Percentiles rank a stretch among this genome's conserved stretches.
These are phyloP conservation scores for Xylaria sp. DNA, from an alignment of 2,329 filamentous ascomycete genomes.

Conservation along the genomic window DNA sequence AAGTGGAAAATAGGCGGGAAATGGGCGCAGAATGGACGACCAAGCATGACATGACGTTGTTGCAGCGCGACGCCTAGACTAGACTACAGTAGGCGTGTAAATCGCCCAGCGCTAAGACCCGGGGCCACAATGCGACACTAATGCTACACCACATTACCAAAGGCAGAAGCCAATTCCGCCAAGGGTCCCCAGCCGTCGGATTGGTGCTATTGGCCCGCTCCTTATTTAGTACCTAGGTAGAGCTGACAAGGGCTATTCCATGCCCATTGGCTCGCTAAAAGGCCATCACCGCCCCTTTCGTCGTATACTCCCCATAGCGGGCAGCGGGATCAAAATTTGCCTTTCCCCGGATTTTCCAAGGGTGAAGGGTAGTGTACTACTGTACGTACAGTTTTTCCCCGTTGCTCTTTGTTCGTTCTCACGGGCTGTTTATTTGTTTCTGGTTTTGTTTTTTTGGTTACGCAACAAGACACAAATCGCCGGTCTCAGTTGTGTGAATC, in stretches of 20 bases:
- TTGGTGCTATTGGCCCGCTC: neutral
- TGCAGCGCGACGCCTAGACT: neutral
- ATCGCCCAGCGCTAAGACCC: constrained; percentile 1
- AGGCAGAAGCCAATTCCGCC: no score
- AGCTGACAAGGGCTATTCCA: neutral
- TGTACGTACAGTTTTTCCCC: neutral
- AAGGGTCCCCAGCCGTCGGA: neutral
- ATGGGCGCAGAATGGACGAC: no score
- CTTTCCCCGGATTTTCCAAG: constrained; percentile 28
- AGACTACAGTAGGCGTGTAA: no score
- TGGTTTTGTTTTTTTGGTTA: no score
- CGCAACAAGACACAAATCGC: no score
- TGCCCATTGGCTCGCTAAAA: constrained; percentile 5
- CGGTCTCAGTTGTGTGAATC: no score
- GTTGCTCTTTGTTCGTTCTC: neutral
- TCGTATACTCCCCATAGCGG: neutral
- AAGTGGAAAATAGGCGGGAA: neutral
- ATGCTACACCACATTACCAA: no score
- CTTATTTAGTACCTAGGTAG: no score
- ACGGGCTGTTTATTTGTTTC: no score
- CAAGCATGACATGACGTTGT: constrained; percentile 8
- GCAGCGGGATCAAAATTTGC: neutral
- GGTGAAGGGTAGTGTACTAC: neutral
- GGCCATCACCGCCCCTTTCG: neutral
- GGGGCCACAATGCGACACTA: neutral